Evolutionary conservation across 345 rosid species (phyloP), one percentile per base, ranked within the genome.

Genomic region (Eucalyptus coolabah): DNA sequence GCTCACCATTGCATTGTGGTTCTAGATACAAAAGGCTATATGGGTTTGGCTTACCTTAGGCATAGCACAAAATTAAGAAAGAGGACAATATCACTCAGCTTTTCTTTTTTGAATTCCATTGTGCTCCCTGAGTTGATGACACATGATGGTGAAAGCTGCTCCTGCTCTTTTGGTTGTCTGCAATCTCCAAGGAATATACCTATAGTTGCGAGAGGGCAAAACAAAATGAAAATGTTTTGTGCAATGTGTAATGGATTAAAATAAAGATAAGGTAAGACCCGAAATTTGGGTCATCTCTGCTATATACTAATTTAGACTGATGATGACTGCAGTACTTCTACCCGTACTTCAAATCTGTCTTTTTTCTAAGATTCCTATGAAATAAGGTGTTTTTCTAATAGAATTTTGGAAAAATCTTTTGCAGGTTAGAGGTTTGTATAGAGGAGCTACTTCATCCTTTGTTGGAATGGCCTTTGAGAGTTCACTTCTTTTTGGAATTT

Each of bases 371-470:
- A 40, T 13, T 40, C 42, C 85, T 77, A 2, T 51, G 88, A 86
- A 50, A 6, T 51, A 40, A 69, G 40, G 18, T 67, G 85, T 14
- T 37, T 69, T 50, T 88, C 85, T 67, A 50, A 88, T n/a, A 88
- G 83, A 67, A 50, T 21, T 44, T 72, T 28, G 40, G 86, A 88
- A 85, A 87, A 7, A 17, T 90, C 90, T 89, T 51, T 51, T 87
- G 87, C 95, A 96, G 99, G 95, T 98, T 30, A 96, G 90, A 94
- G 99, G 99, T 87, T 97, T 97, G 87, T 97, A 97, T 32, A 95
- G 95, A 45, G 99, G 99, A 88, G 98, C 97, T 86, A 96, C 97
- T 51, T 95, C 99, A 8, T 96, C 99, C 86, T 96, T 98, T 94
- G 82, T 95, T 87, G 99, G 99, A 81, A 89, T 98, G 96, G 96